Conservation (phyloP, 805 yeast species). For the Tetrapisispora namnaoensis region DNA sequence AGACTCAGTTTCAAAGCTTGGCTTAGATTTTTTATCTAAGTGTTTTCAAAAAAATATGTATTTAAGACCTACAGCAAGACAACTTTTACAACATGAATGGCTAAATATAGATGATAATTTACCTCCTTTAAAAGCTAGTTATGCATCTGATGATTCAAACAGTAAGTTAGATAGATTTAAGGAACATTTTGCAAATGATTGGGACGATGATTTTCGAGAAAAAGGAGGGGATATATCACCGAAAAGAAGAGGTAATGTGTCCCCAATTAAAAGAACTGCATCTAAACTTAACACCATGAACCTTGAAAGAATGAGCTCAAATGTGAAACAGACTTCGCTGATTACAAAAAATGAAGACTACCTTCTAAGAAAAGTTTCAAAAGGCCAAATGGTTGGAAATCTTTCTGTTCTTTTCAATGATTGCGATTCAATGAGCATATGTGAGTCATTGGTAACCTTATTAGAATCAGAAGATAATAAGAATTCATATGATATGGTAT, state of each 20-base stretch:
- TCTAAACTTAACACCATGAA: not conserved
- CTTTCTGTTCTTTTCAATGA: slow-evolving; percentile 8
- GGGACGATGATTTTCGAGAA: slow-evolving; percentile 26
- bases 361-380: not conserved
- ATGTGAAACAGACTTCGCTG: not conserved
- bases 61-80: slow-evolving; percentile 54
- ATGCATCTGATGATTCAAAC: not conserved
- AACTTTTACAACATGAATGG: slow-evolving; percentile 54
- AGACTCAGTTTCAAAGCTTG: slow-evolving; percentile 32
- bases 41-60: slow-evolving; percentile 68
- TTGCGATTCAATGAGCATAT: slow-evolving; percentile 9
- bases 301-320: not conserved
- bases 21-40: slow-evolving; percentile 55
- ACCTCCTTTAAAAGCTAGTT: not conserved
- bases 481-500: not conserved
- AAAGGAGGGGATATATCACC: slow-evolving; percentile 9
- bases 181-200: slow-evolving; percentile 18
- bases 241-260: slow-evolving; percentile 3
- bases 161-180: slow-evolving; percentile 18
- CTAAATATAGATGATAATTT: slow-evolving; percentile 2
- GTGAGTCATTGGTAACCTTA: slow-evolving; percentile 8
- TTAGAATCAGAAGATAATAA: not conserved
- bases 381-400: slow-evolving; percentile 5
- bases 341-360: slow-evolving; percentile 1
- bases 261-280: slow-evolving; percentile 1